Evolutionary conservation across 148 eudicot genomes (phyloP).

Genomic region (Chenopodium quinoa): DNA sequence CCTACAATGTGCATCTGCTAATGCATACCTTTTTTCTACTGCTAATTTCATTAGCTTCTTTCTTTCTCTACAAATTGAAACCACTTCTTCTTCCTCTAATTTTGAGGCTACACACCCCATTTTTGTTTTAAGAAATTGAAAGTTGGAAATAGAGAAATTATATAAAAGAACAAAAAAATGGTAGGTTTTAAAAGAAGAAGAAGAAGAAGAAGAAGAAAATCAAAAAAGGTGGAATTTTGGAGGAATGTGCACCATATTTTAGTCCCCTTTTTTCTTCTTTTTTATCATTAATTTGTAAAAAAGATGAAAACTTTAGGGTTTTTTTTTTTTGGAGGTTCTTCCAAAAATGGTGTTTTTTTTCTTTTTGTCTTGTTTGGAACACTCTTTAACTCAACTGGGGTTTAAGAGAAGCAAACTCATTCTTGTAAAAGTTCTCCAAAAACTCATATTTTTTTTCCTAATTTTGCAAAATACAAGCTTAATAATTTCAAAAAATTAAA

Average conservation of each 20-base stretch:
- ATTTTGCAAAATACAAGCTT: conserved; percentile 9
- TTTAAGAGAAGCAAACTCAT: conserved; percentile 27
- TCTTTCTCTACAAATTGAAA: conserved; percentile 80
- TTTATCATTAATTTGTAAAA: conserved; percentile 33
- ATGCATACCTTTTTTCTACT: conserved; percentile 74
- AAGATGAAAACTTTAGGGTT: conserved; percentile 30
- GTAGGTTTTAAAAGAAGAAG: conserved; percentile 16
- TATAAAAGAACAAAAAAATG: not conserved
- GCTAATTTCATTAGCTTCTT: conserved; percentile 70
- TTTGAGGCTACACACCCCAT: conserved; percentile 99
- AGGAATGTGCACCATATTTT: conserved; percentile 23
- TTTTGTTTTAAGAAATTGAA: not conserved
- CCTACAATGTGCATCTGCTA: conserved; percentile 83
- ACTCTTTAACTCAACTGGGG: conserved; percentile 15
- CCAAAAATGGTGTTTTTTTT: conserved; percentile 24
- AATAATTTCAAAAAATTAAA: not conserved
- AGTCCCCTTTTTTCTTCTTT: conserved; percentile 24
- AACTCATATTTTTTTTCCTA: conserved; percentile 28
- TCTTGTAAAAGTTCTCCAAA: conserved; percentile 24
- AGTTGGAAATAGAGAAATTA: too few species aligned
- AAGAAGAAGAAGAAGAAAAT: conserved; percentile 12
- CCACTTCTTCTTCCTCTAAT: conserved; percentile 81
- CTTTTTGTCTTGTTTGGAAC: not conserved
- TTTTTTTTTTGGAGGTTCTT: not conserved
- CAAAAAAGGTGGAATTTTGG: conserved; percentile 31